Evolutionary conservation across 768 basidiomycete genomes (phyloP), one percentile per base, ranked within the genome.

Genomic region (Trametes villosa): DNA sequence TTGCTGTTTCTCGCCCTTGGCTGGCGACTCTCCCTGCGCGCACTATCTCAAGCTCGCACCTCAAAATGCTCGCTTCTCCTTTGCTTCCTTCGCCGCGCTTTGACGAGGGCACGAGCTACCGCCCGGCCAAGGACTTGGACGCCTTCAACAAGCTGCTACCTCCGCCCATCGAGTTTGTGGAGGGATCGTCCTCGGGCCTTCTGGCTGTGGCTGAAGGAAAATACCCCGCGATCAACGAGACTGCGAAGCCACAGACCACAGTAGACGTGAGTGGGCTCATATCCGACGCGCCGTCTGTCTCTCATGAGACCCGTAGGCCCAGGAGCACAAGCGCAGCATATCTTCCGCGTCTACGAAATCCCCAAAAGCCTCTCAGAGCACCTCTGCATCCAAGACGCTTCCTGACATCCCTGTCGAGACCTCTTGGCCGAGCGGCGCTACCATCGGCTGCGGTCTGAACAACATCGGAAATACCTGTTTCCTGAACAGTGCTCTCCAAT

Each of bases 401-500:
- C 81, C 84, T 67, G 73, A 77, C 22, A 78, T 80, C 48, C 74
- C 80, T 34, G 80, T 92, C 50, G 87, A 90, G 65, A 75, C 80
- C 45, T 70, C 85, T 41, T 92, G 89, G 88, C 88, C 89, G 1
- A 53, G 72, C 24, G 73, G 71, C 15, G 79, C 70, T 50, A 76
- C 69, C 53, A 71, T 82, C 51, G 89, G 84, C 40, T 74, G 70
- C 50, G 95, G 95, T 1, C 77, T 98, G 46, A 80, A 84, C 69
- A 98, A 98, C 74, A 88, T 78, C 27, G 94, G 93, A 46, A 98
- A 98, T 70, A 96, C 94, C 2, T 99, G 97, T 75, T 99, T 96
- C 74, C 78, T 98, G 67, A 99, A 99, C 73, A 94, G 94, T 65
- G 92, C 89, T 22, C 76, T 98, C 49, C 97, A 99, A 77, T 94